These are phyloP conservation scores for Lithocarpus polystachyus DNA, from an alignment of 306 rosid genomes.

Conservation along the genomic window DNA sequence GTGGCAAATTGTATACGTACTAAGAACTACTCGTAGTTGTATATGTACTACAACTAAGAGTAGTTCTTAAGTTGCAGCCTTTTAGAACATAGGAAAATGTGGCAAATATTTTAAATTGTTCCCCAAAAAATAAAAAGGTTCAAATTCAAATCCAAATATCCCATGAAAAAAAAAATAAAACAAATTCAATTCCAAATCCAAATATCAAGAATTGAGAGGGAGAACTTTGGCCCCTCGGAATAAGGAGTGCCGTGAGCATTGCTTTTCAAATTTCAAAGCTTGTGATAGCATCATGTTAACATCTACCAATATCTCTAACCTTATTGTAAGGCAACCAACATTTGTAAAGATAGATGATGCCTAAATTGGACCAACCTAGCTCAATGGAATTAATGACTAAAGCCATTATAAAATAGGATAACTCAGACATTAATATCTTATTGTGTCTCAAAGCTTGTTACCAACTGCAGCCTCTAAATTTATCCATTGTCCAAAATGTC, in stretches of 20 bases:
- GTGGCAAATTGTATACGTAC: no score
- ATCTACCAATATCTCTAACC: conserved; percentile 17
- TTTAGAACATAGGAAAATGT: conserved; percentile 3
- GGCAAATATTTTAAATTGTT: conserved; percentile 4
- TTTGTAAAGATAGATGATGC: conserved; percentile 8
- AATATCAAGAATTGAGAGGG: background rate
- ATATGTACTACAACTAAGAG: no score
- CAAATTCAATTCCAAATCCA: no score
- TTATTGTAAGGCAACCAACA: conserved; percentile 6
- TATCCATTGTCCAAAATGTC: no score
- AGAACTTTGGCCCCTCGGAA: conserved; percentile 4
- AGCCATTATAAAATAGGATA: no score
- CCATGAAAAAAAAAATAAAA: no score
- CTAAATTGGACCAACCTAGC: conserved; percentile 6
- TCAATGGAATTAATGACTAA: background rate
- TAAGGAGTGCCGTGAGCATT: background rate
- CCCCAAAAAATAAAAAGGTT: background rate
- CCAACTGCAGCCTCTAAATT: no score
- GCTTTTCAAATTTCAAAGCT: background rate
- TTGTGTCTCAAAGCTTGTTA: no score
- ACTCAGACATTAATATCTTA: no score
- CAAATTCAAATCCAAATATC: background rate
- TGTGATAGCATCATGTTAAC: conserved; percentile 1
- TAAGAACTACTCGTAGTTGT: no score
- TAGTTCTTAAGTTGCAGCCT: background rate